A percentile compares a stretch with the other conserved stretches of the same genome.
Evolutionary conservation across 2,329 filamentous ascomycete genomes (phyloP).

Genomic region (Aaosphaeria arxii): DNA sequence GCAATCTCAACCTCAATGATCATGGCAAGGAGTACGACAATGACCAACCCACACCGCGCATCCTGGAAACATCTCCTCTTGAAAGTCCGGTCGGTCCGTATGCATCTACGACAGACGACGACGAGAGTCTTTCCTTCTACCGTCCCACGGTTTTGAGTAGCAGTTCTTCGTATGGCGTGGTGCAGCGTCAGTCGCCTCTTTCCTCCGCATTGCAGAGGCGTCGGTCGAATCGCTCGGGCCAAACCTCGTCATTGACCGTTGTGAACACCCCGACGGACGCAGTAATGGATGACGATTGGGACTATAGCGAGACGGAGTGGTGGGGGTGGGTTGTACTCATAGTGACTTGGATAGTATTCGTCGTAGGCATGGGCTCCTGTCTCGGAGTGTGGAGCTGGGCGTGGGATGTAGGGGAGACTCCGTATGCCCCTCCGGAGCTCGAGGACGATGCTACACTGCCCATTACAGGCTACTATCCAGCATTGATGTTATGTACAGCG

Average conservation of each 20-base stretch:
- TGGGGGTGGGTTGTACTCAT: conserved; percentile 95
- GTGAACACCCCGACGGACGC: conserved; percentile 21
- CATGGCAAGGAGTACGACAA: background rate
- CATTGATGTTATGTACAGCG: conserved; percentile 85
- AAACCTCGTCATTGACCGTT: conserved; percentile 18
- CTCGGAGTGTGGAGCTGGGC: conserved; percentile 97
- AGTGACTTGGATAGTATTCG: conserved; percentile 93
- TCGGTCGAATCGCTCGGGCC: conserved; percentile 25
- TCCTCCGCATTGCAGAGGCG: conserved; percentile 25
- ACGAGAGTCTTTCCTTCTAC: conserved; percentile 67
- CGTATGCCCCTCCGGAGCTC: conserved; percentile 90
- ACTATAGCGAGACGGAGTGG: conserved; percentile 93
- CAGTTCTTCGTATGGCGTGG: conserved; percentile 37
- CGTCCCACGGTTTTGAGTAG: conserved; percentile 37
- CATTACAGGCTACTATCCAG: conserved; percentile 95
- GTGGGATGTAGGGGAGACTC: conserved; percentile 96
- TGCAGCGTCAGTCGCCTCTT: conserved; percentile 11
- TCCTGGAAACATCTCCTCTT: conserved; percentile 31
- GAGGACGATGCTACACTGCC: conserved; percentile 93
- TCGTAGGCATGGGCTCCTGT: conserved; percentile 94
- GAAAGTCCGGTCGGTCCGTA: conserved; percentile 58
- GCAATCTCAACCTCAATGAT: conserved; percentile 6
- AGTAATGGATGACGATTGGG: conserved; percentile 61
- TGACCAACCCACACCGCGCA: conserved; percentile 28
- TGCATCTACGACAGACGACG: conserved; percentile 79